A percentile compares a stretch with the other conserved stretches of the same genome.
These are phyloP conservation scores for Ceratocystis alfenasii DNA, from an alignment of 2,329 filamentous ascomycete species.

Conservation along the genomic window DNA sequence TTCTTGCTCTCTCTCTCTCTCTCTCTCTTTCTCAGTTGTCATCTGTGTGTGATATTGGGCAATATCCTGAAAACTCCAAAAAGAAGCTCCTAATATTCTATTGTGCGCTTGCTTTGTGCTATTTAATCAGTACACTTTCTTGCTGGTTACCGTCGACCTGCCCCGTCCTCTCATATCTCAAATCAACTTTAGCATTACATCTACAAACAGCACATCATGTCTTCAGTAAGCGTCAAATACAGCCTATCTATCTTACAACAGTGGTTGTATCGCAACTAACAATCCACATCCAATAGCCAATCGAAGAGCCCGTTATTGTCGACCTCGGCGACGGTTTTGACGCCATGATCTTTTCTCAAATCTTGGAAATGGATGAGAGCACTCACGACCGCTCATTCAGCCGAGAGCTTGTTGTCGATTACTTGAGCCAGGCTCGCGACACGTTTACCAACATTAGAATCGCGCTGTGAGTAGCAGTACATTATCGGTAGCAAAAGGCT, in stretches of 20 bases:
- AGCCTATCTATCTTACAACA: not conserved
- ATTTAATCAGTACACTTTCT: not conserved
- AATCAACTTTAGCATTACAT: not conserved
- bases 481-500: not conserved
- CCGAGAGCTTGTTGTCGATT: constrained; percentile 75
- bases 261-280: not conserved
- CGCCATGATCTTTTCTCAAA: constrained; percentile 72
- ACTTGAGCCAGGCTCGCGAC: constrained; percentile 79
- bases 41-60: not conserved
- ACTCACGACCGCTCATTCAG: constrained; percentile 79
- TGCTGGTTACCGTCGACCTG: not conserved
- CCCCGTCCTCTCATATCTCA: not conserved
- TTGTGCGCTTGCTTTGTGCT: not conserved
- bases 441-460: constrained; percentile 79
- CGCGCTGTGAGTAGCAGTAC: constrained; percentile 57
- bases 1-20: not conserved
- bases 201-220: constrained; percentile 3
- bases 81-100: not conserved
- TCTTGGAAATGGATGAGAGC: constrained; percentile 96
- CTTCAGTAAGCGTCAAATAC: constrained; percentile 2
- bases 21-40: not conserved
- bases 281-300: constrained; percentile 29
- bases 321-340: constrained; percentile 68
- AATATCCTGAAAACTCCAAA: not conserved
- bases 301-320: constrained; percentile 38